These are phyloP conservation scores for Nelumbo lutea DNA, from an alignment of 164 flowering plant species.

Conservation along the genomic window DNA sequence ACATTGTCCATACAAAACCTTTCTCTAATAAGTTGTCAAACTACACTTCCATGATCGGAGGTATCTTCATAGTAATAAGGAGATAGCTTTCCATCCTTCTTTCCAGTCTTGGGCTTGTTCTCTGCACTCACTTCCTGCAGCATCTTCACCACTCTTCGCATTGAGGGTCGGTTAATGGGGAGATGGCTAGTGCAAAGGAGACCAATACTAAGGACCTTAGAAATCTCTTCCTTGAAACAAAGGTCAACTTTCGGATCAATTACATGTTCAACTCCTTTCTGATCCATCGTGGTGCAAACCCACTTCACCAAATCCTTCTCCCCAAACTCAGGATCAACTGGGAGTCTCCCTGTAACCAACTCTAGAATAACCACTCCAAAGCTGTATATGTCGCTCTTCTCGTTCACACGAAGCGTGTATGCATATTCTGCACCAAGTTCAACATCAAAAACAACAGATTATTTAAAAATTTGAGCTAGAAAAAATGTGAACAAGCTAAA, in stretches of 20 bases:
- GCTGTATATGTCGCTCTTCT: slow-evolving; percentile 96
- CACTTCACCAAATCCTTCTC: slow-evolving; percentile 93
- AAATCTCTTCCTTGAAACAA: slow-evolving; percentile 75
- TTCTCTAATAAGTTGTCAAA: slow-evolving; percentile 25
- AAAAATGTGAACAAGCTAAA: background rate
- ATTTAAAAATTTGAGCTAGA: background rate
- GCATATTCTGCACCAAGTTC: slow-evolving; percentile 72
- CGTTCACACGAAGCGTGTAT: slow-evolving; percentile 88
- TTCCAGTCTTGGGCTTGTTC: slow-evolving; percentile 24
- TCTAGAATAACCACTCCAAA: slow-evolving; percentile 91
- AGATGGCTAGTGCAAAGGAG: slow-evolving; percentile 86
- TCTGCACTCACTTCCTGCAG: slow-evolving; percentile 57
- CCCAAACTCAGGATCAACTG: slow-evolving; percentile 78
- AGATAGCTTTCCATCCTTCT: slow-evolving; percentile 71
- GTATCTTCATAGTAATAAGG: slow-evolving; percentile 81
- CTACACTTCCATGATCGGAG: slow-evolving; percentile 74
- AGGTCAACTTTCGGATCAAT: slow-evolving; percentile 73
- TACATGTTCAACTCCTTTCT: slow-evolving; percentile 72
- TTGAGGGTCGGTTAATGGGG: slow-evolving; percentile 91
- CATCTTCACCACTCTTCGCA: slow-evolving; percentile 84
- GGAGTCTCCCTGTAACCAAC: slow-evolving; percentile 76
- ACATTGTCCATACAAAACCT: slow-evolving; percentile 1
- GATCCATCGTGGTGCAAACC: slow-evolving; percentile 75
- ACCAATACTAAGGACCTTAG: slow-evolving; percentile 73
- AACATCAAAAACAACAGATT: background rate